Base-by-base conservation (phyloP, 2,329 filamentous ascomycete genomes). In the Colletotrichum chrysophilum region DNA sequence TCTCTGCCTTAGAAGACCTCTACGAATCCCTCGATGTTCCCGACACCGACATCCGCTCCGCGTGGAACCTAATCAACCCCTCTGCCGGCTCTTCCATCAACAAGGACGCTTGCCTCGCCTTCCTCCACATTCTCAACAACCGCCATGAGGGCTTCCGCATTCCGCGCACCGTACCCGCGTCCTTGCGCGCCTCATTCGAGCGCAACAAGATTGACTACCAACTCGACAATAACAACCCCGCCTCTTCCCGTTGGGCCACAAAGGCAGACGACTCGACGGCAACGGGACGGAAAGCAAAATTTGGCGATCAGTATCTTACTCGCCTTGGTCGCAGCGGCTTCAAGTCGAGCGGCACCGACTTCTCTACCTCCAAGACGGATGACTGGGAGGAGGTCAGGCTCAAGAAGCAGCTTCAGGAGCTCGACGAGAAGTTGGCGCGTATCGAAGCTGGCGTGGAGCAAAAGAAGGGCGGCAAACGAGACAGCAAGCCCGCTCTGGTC, bases 331-430 rank as follows among this genome's bases (percentile, higher is more conserved):
- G 96, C 81, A 93, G 93, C 79, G 93, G 91, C 75, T 96, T 97
- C 86, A 93, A 94, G 82, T 91, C 94, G 10, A 89, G 93, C 55
- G 97, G 97, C 30, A 99, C 97, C 2, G 96, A 99, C 86, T 98
- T 98, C 83, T 94, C 93, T 74, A 90, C 91, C 48, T 94, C 95
- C 77, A 95, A 96, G 83, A 94, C 94, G 76, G 96, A 97, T 81
- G 97, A 99, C 83, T 98, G 97, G 96, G 97, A 99, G 85, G 97
- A 98, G 85, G 97, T 98, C 60, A 92, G 96, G 70, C 89, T 99
- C 78, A 96, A 97, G 89, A 96, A 97, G 83, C 96, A 98, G 85
- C 91, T 99, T 36, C 90, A 92, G 28, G 96, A 98, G 80, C 88
- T 99, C 32, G 96, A 99, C 80, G 91, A 94, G 72, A 98, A 97